Conservation (phyloP, 495 filamentous ascomycete genomes). For the Terfezia boudieri region DNA sequence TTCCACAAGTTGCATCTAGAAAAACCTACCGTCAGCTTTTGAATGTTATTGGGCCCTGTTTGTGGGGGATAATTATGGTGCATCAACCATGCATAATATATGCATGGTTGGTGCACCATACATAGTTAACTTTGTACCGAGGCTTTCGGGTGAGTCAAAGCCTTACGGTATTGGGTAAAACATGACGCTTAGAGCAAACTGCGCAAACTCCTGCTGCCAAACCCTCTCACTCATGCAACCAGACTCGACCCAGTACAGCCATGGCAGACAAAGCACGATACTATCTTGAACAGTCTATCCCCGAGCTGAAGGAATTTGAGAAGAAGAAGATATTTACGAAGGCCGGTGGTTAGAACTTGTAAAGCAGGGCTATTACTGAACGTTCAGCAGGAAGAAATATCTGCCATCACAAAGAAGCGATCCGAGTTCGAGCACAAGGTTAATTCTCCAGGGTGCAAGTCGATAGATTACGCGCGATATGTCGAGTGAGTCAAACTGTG, state of each 20-base stretch:
- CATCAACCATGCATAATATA: too few relatives aligned
- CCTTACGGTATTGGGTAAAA: too few relatives aligned
- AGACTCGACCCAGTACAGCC: neutral
- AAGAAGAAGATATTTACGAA: slow-evolving; percentile 70
- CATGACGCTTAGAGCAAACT: too few relatives aligned
- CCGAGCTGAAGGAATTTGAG: slow-evolving; percentile 73
- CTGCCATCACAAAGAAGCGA: slow-evolving; percentile 63
- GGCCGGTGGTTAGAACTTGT: slow-evolving; percentile 22
- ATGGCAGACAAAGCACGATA: slow-evolving; percentile 69
- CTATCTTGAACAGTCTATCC: slow-evolving; percentile 74
- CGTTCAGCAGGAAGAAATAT: slow-evolving; percentile 51
- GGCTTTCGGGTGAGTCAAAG: too few relatives aligned
- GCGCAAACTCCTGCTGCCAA: too few relatives aligned
- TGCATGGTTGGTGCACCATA: too few relatives aligned
- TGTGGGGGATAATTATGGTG: too few relatives aligned
- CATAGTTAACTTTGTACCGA: too few relatives aligned
- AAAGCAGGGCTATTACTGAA: neutral
- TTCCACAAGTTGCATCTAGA: too few relatives aligned
- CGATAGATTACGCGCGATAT: slow-evolving; percentile 66
- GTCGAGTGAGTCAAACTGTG: slow-evolving; percentile 22
- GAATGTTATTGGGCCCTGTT: too few relatives aligned
- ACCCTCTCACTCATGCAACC: neutral
- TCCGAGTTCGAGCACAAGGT: slow-evolving; percentile 85
- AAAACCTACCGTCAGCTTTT: too few relatives aligned
- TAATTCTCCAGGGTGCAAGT: slow-evolving; percentile 51